Evolutionary conservation across 2,329 filamentous ascomycete genomes (phyloP), one percentile per base, ranked within the genome.

Genomic region (Fusarium sp.): DNA sequence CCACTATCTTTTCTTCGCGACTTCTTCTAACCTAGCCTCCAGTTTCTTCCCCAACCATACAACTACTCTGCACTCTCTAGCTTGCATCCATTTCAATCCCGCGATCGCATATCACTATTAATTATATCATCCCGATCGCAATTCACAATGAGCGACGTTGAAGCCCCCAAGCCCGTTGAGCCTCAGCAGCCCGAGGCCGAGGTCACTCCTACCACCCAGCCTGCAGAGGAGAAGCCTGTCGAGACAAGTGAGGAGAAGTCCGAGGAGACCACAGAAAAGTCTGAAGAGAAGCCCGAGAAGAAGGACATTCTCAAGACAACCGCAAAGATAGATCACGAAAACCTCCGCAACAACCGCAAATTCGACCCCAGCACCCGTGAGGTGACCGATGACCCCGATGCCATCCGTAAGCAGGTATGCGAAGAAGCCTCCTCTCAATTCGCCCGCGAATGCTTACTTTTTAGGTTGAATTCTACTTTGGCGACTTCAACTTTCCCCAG

Each of bases 381-480:
- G 49, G 88, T 92, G 73, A 90, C 89, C 24, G 88, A 90, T 70
- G 91, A 97, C 76, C 91, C 91, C 2, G 83, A 82, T 24, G 86
- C 90, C 77, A 97, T 97, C 72, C 90, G 92, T 75, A 89, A 89
- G 73, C 93, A 96, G 84, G 91, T 91, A 81, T 74, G 38, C 39
- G 41, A 19, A 38, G 32, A 40, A 25, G 45, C 45, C 8, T 19
- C 28, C 12, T 22, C 8, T 4, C 13, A 9, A 34, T 7, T 34
- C 19, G 51, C 25, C 22, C 34, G 38, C 32, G 19, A 19, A 22
- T 31, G 24, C 54, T 61, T 35, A 68, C 43, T 31, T 40, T 43
- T 47, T 68, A 96, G 90, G 91, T 97, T 70, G 93, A 97, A 75
- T 97, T 97, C 78, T 97, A 97, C 84, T 96, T 97, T 79, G 91